phyloP scores from a whole-genome alignment of 805 yeast genomes.

The Saccharomyces mikatae region DNA sequence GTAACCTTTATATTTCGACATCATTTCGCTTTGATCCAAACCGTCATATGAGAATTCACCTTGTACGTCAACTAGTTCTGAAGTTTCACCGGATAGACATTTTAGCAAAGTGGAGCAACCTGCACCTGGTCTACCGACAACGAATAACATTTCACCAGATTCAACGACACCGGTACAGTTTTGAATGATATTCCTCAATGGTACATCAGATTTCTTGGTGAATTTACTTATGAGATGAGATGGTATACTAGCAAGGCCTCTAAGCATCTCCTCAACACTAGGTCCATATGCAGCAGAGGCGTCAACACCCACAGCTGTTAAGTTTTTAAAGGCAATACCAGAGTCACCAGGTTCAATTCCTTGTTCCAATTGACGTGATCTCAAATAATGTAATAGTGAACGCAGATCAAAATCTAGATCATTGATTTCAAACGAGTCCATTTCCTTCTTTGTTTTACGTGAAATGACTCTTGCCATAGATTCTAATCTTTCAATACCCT shows the following conservation, averaged over 20 bases:
- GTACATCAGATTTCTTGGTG: constrained; percentile 28
- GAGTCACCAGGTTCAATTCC: constrained; percentile 42
- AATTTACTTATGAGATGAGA: constrained; percentile 13
- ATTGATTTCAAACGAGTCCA: constrained; percentile 37
- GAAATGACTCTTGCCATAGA: constrained; percentile 45
- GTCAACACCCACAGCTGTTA: constrained; percentile 43
- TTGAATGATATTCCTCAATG: constrained; percentile 34
- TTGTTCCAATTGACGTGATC: constrained; percentile 34
- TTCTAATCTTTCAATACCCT: constrained; percentile 35
- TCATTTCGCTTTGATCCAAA: constrained; percentile 39
- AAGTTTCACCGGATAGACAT: constrained; percentile 39
- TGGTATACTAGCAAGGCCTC: constrained; percentile 30
- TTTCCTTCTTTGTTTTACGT: constrained; percentile 39
- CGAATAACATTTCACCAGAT: constrained; percentile 47
- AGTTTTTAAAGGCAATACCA: constrained; percentile 41
- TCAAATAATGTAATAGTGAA: constrained; percentile 35
- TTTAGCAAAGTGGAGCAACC: constrained; percentile 54
- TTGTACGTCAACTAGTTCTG: constrained; percentile 30
- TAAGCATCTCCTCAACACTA: constrained; percentile 37
- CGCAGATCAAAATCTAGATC: constrained; percentile 42
- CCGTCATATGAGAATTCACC: constrained; percentile 45
- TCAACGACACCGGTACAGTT: constrained; percentile 37
- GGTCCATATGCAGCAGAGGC: constrained; percentile 47
- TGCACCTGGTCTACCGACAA: constrained; percentile 53
- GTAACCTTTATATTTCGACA: constrained; percentile 39